Evolutionary conservation across 2,329 filamentous ascomycete genomes (phyloP).

Genomic region (Microdochium bolleyi): DNA sequence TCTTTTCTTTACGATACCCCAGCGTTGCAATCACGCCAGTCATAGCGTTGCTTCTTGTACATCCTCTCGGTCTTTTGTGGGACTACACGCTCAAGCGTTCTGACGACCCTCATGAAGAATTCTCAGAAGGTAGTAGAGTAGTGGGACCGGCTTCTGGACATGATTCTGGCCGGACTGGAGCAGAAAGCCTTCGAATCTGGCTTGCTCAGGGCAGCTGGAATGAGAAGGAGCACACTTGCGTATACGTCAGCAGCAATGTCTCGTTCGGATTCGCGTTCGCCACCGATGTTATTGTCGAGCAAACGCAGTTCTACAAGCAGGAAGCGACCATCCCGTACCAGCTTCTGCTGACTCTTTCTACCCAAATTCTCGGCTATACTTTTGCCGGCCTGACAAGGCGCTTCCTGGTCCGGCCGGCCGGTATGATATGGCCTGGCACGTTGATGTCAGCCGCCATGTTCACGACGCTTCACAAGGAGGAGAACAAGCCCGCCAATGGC

Average conservation of each 20-base stretch:
- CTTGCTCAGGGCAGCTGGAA: slow-evolving; percentile 77
- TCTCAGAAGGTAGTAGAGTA: slow-evolving; percentile 42
- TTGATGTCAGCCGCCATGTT: slow-evolving; percentile 88
- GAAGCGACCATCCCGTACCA: slow-evolving; percentile 71
- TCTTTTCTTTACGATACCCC: slow-evolving; percentile 85
- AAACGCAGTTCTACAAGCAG: slow-evolving; percentile 83
- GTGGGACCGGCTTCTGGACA: slow-evolving; percentile 1
- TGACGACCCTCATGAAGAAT: slow-evolving; percentile 45
- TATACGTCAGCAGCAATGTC: slow-evolving; percentile 85
- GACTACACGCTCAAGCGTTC: slow-evolving; percentile 60
- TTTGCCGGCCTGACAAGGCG: slow-evolving; percentile 76
- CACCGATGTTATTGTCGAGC: slow-evolving; percentile 84
- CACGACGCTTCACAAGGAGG: slow-evolving; percentile 73
- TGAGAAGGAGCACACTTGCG: slow-evolving; percentile 81
- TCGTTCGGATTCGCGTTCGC: slow-evolving; percentile 86
- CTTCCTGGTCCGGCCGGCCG: slow-evolving; percentile 75
- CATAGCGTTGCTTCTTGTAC: slow-evolving; percentile 77
- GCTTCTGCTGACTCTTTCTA: slow-evolving; percentile 74
- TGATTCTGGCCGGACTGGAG: slow-evolving; percentile 17
- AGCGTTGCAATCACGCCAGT: slow-evolving; percentile 85
- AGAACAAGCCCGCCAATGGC: slow-evolving; percentile 73
- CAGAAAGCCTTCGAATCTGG: slow-evolving; percentile 56
- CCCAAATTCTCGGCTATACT: slow-evolving; percentile 78
- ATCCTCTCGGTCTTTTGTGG: slow-evolving; percentile 76
- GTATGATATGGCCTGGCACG: slow-evolving; percentile 89